A percentile compares a stretch with the other conserved stretches of the same genome.
Conservation (phyloP, 352 stramenopile genomes). For the Pythium brassicae region DNA sequence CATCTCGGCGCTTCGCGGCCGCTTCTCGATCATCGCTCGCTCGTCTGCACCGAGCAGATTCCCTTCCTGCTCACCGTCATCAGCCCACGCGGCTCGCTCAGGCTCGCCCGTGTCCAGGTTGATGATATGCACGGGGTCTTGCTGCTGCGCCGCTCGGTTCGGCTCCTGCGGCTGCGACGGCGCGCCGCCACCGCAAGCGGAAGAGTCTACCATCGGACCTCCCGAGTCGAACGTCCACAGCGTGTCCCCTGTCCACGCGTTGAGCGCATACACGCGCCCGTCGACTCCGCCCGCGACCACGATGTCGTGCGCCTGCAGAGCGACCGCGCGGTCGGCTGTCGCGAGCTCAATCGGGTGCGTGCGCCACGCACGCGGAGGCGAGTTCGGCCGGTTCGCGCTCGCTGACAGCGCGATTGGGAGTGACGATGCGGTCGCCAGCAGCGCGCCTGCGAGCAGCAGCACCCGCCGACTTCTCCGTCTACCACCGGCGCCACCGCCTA, state of each 20-base stretch:
- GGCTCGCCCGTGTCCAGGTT: not conserved
- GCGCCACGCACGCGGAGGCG: conserved; percentile 3
- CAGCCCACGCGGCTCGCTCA: conserved; percentile 13
- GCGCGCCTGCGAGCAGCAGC: not conserved
- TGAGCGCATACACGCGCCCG: conserved; percentile 68
- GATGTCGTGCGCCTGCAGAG: conserved; percentile 28
- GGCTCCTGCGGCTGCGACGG: conserved; percentile 6
- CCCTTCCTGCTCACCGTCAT: conserved; percentile 25
- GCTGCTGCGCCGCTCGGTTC: not conserved
- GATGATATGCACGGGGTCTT: not conserved
- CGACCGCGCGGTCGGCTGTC: conserved; percentile 1
- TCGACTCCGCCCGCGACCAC: conserved; percentile 71
- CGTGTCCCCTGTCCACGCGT: conserved; percentile 75
- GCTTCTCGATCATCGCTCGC: conserved; percentile 25
- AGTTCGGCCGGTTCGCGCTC: not conserved
- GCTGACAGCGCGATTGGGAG: not conserved
- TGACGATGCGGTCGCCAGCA: not conserved
- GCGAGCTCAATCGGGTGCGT: conserved; percentile 6
- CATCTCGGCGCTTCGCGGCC: conserved; percentile 13
- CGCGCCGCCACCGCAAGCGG: conserved; percentile 24
- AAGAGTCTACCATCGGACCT: conserved; percentile 75
- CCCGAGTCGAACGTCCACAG: conserved; percentile 83
- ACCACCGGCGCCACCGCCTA: not conserved
- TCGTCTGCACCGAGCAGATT: conserved; percentile 12
- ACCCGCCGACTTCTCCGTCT: not conserved